Conservation (phyloP, 306 rosid genomes). For the Trichosanthes cucumerina region DNA sequence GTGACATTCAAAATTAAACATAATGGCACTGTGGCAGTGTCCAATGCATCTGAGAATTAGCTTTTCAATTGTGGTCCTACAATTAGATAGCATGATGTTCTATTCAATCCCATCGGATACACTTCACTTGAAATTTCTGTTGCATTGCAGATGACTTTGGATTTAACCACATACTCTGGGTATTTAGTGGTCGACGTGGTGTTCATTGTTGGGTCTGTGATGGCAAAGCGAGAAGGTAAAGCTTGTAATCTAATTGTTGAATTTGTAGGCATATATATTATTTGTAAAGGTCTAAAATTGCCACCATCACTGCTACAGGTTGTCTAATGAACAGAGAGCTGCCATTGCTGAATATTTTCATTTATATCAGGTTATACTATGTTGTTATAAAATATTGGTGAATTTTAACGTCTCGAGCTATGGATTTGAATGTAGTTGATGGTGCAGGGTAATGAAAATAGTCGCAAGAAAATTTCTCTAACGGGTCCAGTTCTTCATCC, state of each 20-base stretch:
- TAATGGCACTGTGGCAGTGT: neutral
- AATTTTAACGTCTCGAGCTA: neutral
- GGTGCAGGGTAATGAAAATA: constrained; percentile 81
- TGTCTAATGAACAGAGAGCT: constrained; percentile 78
- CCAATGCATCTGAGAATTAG: neutral
- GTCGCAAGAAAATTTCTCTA: constrained; percentile 71
- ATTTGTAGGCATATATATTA: constrained; percentile 2
- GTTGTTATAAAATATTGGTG: neutral
- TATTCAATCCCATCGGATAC: neutral
- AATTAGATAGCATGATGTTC: neutral
- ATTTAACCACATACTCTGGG: constrained; percentile 83
- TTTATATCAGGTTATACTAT: constrained; percentile 58
- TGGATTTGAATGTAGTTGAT: constrained; percentile 4
- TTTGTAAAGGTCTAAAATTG: constrained; percentile 6
- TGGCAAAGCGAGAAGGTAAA: constrained; percentile 75
- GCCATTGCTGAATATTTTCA: constrained; percentile 77
- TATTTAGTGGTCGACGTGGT: constrained; percentile 88
- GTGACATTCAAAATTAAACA: neutral
- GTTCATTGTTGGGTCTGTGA: constrained; percentile 99
- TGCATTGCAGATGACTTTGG: constrained; percentile 82
- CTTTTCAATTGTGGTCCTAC: neutral
- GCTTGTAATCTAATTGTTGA: neutral
- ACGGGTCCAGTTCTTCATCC: constrained; percentile 57
- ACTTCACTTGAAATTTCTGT: constrained; percentile 1
- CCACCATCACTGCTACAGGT: constrained; percentile 29